Evolutionary conservation across 306 rosid species (phyloP).

Genomic region (Quercus alba): DNA sequence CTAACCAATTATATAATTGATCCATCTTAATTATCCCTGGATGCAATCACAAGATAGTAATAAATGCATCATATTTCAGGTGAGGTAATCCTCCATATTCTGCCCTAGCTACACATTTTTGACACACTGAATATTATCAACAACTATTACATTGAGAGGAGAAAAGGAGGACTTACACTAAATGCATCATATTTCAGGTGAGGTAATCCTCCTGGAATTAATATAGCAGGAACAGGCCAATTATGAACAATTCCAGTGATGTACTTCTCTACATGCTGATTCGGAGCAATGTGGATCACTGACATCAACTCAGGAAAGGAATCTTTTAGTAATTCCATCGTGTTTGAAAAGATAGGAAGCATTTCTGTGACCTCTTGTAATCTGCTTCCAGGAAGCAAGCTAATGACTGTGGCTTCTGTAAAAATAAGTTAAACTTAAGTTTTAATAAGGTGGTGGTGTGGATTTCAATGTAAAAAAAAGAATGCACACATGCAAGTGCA

Average conservation of each 20-base stretch:
- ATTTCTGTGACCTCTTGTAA: constrained; percentile 82
- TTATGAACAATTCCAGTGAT: constrained; percentile 41
- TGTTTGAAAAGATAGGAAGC: constrained; percentile 62
- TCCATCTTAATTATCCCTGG: not conserved
- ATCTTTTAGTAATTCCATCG: constrained; percentile 54
- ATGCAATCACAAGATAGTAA: not conserved
- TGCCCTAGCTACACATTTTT: not conserved
- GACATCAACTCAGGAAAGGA: constrained; percentile 50
- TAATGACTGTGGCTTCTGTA: constrained; percentile 71
- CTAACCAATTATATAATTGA: not conserved
- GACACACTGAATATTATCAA: not conserved
- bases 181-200: constrained; percentile 75
- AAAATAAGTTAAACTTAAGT: constrained; percentile 23
- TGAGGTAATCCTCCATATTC: not conserved
- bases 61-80: not conserved
- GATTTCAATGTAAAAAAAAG: constrained; percentile 11
- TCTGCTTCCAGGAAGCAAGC: constrained; percentile 99
- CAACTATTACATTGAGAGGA: constrained; percentile 4
- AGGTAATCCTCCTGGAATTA: constrained; percentile 68
- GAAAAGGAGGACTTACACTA: constrained; percentile 49
- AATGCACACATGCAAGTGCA: not conserved
- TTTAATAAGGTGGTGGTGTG: not conserved
- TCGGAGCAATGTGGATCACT: constrained; percentile 73
- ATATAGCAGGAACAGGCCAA: constrained; percentile 71
- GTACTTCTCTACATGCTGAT: constrained; percentile 56